A percentile compares a stretch with the other conserved stretches of the same genome.
phyloP scores from a whole-genome alignment of 495 filamentous ascomycete species.

The Podospora comata region DNA sequence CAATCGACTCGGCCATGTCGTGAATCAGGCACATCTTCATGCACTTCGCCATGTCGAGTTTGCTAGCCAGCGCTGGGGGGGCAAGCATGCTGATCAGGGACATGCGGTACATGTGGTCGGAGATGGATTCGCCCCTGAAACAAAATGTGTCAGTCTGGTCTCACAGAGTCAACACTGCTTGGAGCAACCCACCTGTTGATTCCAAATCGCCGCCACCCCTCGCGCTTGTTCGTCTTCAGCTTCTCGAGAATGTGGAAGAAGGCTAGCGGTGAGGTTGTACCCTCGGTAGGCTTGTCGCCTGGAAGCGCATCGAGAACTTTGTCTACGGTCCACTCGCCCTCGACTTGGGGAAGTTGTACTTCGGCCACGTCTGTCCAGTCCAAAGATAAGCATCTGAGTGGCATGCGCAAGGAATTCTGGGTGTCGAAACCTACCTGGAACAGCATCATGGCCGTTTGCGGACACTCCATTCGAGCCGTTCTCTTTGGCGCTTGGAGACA shows the following conservation, averaged over 20 bases:
- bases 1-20: constrained; percentile 94
- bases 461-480: constrained; percentile 15
- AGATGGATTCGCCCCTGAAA: constrained; percentile 70
- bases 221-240: constrained; percentile 91
- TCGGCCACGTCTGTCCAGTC: constrained; percentile 23
- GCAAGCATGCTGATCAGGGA: constrained; percentile 92
- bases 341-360: constrained; percentile 35
- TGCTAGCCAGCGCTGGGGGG: constrained; percentile 65
- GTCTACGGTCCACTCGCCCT: constrained; percentile 49
- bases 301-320: constrained; percentile 45
- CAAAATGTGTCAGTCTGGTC: constrained; percentile 15
- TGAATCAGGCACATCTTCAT: constrained; percentile 92
- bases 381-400: not conserved
- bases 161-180: not conserved
- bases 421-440: not conserved
- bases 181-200: constrained; percentile 51
- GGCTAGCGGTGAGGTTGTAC: constrained; percentile 70
- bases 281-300: constrained; percentile 49
- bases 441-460: not conserved
- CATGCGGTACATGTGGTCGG: constrained; percentile 99
- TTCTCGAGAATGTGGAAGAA: constrained; percentile 93
- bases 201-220: constrained; percentile 89
- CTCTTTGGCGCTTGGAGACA: constrained; percentile 15
- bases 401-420: not conserved
- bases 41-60: constrained; percentile 75